Conservation (phyloP, 192 early-diverging fungal genomes). For the Coemansia sp. region DNA sequence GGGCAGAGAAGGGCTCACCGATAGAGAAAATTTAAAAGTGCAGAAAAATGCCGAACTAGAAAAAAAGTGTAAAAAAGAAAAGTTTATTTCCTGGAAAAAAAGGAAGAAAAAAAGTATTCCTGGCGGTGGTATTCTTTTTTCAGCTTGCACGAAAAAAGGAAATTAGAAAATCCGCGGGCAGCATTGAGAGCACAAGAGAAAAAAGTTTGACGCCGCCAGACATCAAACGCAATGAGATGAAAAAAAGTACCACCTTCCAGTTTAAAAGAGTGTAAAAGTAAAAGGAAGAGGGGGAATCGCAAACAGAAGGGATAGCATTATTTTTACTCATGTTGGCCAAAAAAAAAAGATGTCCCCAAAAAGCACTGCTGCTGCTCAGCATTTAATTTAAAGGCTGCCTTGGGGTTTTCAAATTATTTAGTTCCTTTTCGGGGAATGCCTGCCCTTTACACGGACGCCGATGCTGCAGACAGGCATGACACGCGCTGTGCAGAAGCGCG, state of each 20-base stretch:
- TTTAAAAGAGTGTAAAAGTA: neutral
- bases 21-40: neutral
- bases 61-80: slow-evolving; percentile 1
- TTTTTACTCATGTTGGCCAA: neutral
- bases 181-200: neutral
- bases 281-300: neutral
- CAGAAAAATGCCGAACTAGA: neutral
- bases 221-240: neutral
- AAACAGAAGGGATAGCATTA: neutral
- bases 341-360: neutral
- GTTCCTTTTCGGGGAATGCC: neutral
- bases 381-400: neutral
- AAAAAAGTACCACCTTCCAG: neutral
- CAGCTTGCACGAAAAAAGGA: neutral
- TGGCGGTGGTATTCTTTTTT: neutral
- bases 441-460: neutral
- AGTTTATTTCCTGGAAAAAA: neutral
- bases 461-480: neutral
- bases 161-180: neutral
- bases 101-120: neutral
- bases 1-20: neutral
- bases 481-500: neutral
- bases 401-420: neutral
- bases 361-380: neutral
- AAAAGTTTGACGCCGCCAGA: slow-evolving; percentile 1